Base-by-base conservation (phyloP, 768 basidiomycete species). In the Tricholoma terreum region DNA sequence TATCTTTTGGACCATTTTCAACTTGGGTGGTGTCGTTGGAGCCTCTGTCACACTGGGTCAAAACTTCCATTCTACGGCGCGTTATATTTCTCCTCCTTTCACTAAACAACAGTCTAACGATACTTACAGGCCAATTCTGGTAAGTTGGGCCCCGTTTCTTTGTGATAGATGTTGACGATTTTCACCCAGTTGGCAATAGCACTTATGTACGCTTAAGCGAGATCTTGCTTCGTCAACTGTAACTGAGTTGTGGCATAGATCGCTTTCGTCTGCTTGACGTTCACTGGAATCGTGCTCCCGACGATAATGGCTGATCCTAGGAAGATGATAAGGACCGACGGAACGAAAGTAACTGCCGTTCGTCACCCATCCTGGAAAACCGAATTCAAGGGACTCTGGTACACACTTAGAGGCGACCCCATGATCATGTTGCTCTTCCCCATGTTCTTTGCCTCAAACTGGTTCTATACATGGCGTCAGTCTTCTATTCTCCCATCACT, bases 1-100 rank as follows among this genome's bases (percentile, higher is more conserved):
- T 40, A 82, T 90, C 48, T 93, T 92, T 73, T 92, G 91, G 91
- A 73, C 81, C 46, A 88, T 92, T 58, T 93, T 94, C 76, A 92
- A 92, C 63, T 58, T 91, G 17, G 90, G 90, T 34, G 85, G 85
- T 50, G 88, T 94, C 45, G 84, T 93, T 42, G 90, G 91, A 30
- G 82, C 89, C 4, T 75, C 86, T 8, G 88, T 92, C 30, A 84
- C 90, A 14, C 75, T 92, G 31, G 92, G 82, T 0, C 74, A 82
- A 61, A 92, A 91, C 65, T 85, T 83, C 65, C 67, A 87, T 48
- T 85, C 84, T 21, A 74, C 67, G 66, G 88, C 86, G 61, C 33
- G 79, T 10, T 33, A n/a, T 71, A 15, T 9, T n/a, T 50, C 54
- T 54, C 21, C 51, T 57, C 24, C 6, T 35, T 42, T 33, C 21